phyloP scores from a whole-genome alignment of 2,329 filamentous ascomycete species.

The Fusarium sp. region DNA sequence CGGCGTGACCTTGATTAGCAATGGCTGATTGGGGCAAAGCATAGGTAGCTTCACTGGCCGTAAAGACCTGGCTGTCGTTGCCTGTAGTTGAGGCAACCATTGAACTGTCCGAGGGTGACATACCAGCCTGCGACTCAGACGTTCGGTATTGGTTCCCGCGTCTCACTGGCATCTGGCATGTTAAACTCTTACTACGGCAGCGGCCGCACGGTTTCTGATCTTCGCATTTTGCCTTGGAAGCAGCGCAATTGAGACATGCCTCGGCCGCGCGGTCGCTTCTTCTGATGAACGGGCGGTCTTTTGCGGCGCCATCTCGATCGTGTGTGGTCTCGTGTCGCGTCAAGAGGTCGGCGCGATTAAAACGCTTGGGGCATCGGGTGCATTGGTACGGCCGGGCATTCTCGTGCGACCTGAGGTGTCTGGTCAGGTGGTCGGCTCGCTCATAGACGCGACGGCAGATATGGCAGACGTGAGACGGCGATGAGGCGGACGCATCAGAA shows the following conservation, averaged over 20 bases:
- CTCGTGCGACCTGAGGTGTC: conserved; percentile 41
- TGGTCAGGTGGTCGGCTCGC: conserved; percentile 41
- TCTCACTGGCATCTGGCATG: conserved; percentile 40
- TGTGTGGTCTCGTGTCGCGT: conserved; percentile 42
- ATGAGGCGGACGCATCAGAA: conserved; percentile 38
- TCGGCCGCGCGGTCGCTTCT: conserved; percentile 40
- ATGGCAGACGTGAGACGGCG: conserved; percentile 41
- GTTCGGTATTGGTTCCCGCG: conserved; percentile 40
- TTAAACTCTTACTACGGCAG: conserved; percentile 40
- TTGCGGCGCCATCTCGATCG: conserved; percentile 40
- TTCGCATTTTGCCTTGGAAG: conserved; percentile 42
- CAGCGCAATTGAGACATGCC: conserved; percentile 42
- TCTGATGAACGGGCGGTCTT: conserved; percentile 41
- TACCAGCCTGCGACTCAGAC: conserved; percentile 36
- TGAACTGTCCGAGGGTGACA: conserved; percentile 39
- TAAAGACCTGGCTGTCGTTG: conserved; percentile 27
- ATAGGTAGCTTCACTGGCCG: conserved; percentile 30
- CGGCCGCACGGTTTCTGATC: conserved; percentile 42
- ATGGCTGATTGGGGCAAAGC: conserved; percentile 16
- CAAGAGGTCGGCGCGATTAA: conserved; percentile 41
- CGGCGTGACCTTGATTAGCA: conserved; percentile 19
- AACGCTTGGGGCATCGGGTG: conserved; percentile 41
- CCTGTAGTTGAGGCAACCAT: conserved; percentile 32
- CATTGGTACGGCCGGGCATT: conserved; percentile 43
- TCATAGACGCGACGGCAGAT: conserved; percentile 43